A percentile compares a stretch with the other conserved stretches of the same genome.
Evolutionary conservation across 257 asterid genomes (phyloP).

Genomic region (Fraxinus americana): DNA sequence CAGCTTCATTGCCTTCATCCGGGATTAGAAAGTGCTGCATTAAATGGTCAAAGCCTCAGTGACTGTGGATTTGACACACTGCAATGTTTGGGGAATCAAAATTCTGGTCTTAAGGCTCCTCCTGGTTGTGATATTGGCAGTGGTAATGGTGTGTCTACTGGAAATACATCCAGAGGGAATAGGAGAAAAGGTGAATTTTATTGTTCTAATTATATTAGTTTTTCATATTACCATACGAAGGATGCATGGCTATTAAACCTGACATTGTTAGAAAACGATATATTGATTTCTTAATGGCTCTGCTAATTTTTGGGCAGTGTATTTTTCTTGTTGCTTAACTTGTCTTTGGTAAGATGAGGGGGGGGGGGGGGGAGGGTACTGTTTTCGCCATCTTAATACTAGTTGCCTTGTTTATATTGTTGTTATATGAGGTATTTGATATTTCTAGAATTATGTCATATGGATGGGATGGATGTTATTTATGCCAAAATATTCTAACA

Average conservation of each 20-base stretch:
- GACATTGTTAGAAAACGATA: not conserved
- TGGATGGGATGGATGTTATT: conserved; percentile 3
- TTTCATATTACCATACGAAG: conserved; percentile 6
- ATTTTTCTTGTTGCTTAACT: conserved; percentile 4
- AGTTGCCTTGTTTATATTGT: conserved; percentile 1
- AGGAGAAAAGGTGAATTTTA: conserved; percentile 52
- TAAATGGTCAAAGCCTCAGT: conserved; percentile 49
- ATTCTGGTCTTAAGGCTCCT: conserved; percentile 43
- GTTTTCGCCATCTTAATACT: not conserved
- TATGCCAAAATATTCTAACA: conserved; percentile 1
- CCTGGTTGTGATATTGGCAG: conserved; percentile 48
- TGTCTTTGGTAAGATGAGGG: conserved; percentile 6
- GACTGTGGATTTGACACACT: conserved; percentile 67
- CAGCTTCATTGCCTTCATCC: conserved; percentile 82
- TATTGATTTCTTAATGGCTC: conserved; percentile 17
- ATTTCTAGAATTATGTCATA: not conserved
- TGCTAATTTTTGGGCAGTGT: conserved; percentile 7
- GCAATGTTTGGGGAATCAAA: conserved; percentile 59
- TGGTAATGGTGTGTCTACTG: conserved; percentile 31
- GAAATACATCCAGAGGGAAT: conserved; percentile 43
- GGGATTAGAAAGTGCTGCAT: conserved; percentile 54
- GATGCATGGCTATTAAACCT: not conserved
- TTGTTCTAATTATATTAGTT: not conserved
- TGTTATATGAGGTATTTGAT: conserved; percentile 2
- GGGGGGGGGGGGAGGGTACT: not conserved